Conservation (phyloP, 2,329 filamentous ascomycete genomes). For the Coleophoma cylindrospora region DNA sequence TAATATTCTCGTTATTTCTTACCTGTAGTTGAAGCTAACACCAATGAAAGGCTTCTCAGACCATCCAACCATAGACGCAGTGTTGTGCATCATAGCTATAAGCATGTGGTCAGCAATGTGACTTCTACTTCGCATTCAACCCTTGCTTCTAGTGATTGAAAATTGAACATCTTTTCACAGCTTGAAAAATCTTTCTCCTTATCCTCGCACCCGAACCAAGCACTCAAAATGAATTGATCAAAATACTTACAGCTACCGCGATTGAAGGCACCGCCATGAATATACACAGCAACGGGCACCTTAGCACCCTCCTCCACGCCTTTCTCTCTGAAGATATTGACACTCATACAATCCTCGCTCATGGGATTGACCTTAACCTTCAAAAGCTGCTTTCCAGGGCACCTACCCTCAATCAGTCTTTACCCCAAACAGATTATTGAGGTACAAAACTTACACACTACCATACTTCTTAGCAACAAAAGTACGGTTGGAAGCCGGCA, state of each 20-base stretch:
- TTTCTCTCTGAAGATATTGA: slow-evolving; percentile 38
- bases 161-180: too few relatives aligned
- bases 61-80: slow-evolving; percentile 56
- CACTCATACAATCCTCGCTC: slow-evolving; percentile 44
- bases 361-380: slow-evolving; percentile 15
- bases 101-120: slow-evolving; percentile 46
- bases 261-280: slow-evolving; percentile 61
- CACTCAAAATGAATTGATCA: too few relatives aligned
- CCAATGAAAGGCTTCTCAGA: slow-evolving; percentile 46
- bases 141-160: too few relatives aligned
- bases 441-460: slow-evolving; percentile 14
- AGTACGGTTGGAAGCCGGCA: slow-evolving; percentile 18
- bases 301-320: slow-evolving; percentile 15
- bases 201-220: too few relatives aligned
- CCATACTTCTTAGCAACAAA: slow-evolving; percentile 32
- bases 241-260: slow-evolving; percentile 12
- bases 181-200: too few relatives aligned
- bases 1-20: background rate
- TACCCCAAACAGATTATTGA: background rate
- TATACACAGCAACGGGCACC: slow-evolving; percentile 48
- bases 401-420: slow-evolving; percentile 16
- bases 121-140: slow-evolving; percentile 23
- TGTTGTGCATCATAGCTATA: slow-evolving; percentile 48
- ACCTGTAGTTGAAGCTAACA: slow-evolving; percentile 52
- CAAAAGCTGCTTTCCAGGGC: slow-evolving; percentile 28